Evolutionary conservation across 371 early-diverging fungal genomes (phyloP), one percentile per base, ranked within the genome.

Genomic region (Actinomortierella ambigua): DNA sequence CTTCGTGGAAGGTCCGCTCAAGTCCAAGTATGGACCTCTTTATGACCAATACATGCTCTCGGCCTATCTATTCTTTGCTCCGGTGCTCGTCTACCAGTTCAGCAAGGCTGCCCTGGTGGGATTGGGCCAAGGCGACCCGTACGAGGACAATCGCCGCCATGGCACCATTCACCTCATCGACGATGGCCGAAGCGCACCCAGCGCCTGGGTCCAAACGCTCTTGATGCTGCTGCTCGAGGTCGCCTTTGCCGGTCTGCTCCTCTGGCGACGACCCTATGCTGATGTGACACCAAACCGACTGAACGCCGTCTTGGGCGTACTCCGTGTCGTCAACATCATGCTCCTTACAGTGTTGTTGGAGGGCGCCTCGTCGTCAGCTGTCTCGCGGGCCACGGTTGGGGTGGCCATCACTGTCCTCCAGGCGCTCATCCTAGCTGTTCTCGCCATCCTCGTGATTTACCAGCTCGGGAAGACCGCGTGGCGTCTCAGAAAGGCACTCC

Each of bases 21-120:
- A 66, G 20, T 71, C 73, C 53, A 64, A 53, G 39, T 73, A 73
- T 20, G 77, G 77, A 4, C 60, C 59, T 2, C 61, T 77, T 13
- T 77, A 77, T 43, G 66, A 65, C 18, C 75, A 73, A 24, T 77
- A 77, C 27, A 46, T 63, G 2, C 60, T 65, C 29, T 69, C 71
- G 2, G 40, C 67, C 18, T 77, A 73, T 40, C 55, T 59, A 55
- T 77, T 77, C 69, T 77, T 77, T 66, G 50, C 73, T n/a, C 63
- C 69, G 3, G 69, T 66, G 6, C 29, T 77, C 14, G 24, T 46
- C 6, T 73, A 65, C 44, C 65, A 64, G 55, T 42, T 69, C 43
- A 6, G 58, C 15, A 68, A 69, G 27, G 73, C 77, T 0, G 71
- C 62, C 17, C 69, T 73, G 14, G 67, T 77, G 3, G 77, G 73